Evolutionary conservation across 1,284 basidiomycete genomes (phyloP), one percentile per base, ranked within the genome.

Genomic region (Bondarzewia mesenterica): DNA sequence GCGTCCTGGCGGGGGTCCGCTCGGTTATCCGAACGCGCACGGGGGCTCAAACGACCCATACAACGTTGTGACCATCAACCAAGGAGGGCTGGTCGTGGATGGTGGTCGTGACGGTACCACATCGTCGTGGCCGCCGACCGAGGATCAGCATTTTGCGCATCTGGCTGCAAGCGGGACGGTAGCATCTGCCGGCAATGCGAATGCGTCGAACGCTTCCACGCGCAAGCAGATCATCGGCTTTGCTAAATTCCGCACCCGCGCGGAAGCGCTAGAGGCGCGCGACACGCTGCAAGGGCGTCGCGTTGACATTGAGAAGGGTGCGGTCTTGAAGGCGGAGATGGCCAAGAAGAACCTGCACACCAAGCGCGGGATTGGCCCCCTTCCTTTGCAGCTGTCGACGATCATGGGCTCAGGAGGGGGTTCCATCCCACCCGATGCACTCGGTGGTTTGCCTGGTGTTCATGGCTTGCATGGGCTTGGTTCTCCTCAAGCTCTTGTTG

Each of bases 271-370:
- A 1, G 82, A 84, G 12, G 95, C 96, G 7, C 77, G 90, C 23
- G 95, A 99, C 60, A 75, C 84, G 5, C 73, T 99, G 6, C 93
- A 96, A 63, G 94, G 95, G 2, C 78, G 89, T 46, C 80, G 91
- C 47, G 89, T 99, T 27, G 95, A 98, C 61, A 80, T 89, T n/a
- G 89, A 98, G 63, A 93, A 93, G 57, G 93, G 93, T 7, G 85
- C 89, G 6, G 87, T 95, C 1, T 68, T 99, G 46, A 99, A 98
- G 66, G 95, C 95, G 15, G 96, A 99, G 70, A 97, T 99, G 92
- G 95, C 95, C 35, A 99, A 99, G 81, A 99, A 99, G 79, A 98
- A 99, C 62, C 66, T 99, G 41, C 95, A 99, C 63, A 96, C 93
- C 20, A 94, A 93, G 69, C 75, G 91, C 37, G 89, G 88, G 0